Base-by-base conservation (phyloP, 306 rosid genomes). In the Albizia julibrissin region DNA sequence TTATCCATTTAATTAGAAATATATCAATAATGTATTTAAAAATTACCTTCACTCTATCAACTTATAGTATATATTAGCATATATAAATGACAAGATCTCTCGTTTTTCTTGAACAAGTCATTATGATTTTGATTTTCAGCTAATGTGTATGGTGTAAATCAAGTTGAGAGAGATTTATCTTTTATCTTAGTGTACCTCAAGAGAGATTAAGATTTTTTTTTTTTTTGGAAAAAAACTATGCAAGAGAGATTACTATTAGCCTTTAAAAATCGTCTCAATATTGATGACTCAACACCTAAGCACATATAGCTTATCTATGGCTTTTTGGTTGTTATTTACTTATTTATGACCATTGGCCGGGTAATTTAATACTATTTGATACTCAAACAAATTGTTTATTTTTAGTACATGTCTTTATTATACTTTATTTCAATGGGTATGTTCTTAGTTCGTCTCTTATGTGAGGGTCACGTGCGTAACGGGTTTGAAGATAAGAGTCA, bases 391-490 rank as follows among this genome's bases (percentile, higher is more conserved):
- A 5, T n/a, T 18, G 22, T 18, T 50, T 18, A 50, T 18, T 50
- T 16, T 50, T 54, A 54, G 62, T 21, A 54, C 62, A 21, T 21
- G 13, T 54, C 26, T 21, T 54, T 56, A 10, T 58, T 8, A 6
- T 21, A 21, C 22, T 22, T 58, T 3, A 69, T 61, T 27, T 31
- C 39, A 40, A 22, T 27, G 21, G 27, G 77, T 74, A 66, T 54
- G 26, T 8, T 52, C 12, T 26, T 39, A 2, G 84, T 79, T 34
- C 80, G 47, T 14, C 79, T 79, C 40, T 76, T 64, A 47, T 77
- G 84, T 88, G 86, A 89, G 87, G 83, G 62, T 29, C 89, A 84
- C 90, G 84, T 87, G 88, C 86, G 16, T 42, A 34, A 61, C 47
- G 27, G 37, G 26, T 54, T 73, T 44, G 24, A 43, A 43, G 72